These are phyloP conservation scores for Telopea speciosissima DNA, from an alignment of 177 flowering plant genomes.

Conservation along the genomic window DNA sequence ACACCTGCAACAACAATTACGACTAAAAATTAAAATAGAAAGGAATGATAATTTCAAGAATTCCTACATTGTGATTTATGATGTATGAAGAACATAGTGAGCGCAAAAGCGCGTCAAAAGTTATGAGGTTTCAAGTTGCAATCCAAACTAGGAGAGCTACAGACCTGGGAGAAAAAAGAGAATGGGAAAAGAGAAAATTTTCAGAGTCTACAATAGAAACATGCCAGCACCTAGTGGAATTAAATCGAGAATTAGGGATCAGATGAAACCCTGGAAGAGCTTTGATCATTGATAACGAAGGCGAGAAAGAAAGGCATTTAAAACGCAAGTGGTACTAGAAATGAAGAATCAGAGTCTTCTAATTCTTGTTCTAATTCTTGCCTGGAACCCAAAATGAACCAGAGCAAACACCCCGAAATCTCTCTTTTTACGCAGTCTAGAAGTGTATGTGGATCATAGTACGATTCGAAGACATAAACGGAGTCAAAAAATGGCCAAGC, in stretches of 20 bases:
- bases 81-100: background rate
- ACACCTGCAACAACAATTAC: slow-evolving; percentile 49
- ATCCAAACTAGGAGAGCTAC: background rate
- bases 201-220: background rate
- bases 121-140: background rate
- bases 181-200: background rate
- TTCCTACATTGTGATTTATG: background rate
- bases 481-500: too few species aligned
- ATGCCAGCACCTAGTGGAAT: background rate
- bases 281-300: background rate
- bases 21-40: slow-evolving; percentile 7
- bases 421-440: too few species aligned
- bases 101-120: background rate
- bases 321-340: too few species aligned
- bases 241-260: background rate
- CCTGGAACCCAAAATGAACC: too few species aligned
- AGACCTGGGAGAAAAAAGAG: background rate
- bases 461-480: background rate
- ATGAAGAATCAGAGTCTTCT: background rate
- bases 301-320: background rate
- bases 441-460: background rate
- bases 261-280: background rate
- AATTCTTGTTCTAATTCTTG: too few species aligned
- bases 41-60: background rate
- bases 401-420: too few species aligned